Evolutionary conservation across 768 basidiomycete species (phyloP).

Genomic region (Pulveroboletus ravenelii): DNA sequence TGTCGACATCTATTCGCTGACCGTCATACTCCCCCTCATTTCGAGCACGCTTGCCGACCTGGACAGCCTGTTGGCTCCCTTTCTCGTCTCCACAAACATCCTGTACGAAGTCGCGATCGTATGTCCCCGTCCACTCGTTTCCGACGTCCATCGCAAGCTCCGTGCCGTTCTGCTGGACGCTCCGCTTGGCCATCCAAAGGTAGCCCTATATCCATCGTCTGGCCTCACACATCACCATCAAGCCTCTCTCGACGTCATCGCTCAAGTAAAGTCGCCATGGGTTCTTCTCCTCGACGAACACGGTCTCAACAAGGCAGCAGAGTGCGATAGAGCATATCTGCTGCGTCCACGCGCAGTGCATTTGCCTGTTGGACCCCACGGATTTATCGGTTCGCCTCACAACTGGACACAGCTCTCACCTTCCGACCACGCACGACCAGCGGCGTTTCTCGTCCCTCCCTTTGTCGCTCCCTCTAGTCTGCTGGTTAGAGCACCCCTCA

Average conservation of each 20-base stretch:
- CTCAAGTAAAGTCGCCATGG: conserved; percentile 43
- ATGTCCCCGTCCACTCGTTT: conserved; percentile 36
- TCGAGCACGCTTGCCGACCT: conserved; percentile 31
- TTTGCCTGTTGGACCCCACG: conserved; percentile 42
- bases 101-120: conserved; percentile 46
- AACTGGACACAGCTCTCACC: conserved; percentile 32
- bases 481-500: conserved; percentile 18
- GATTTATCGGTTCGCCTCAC: conserved; percentile 21
- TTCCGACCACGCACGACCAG: conserved; percentile 33
- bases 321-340: conserved; percentile 35
- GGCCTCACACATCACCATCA: conserved; percentile 15
- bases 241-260: conserved; percentile 34
- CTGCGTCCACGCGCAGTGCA: conserved; percentile 35
- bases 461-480: conserved; percentile 42
- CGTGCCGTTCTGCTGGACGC: conserved; percentile 30
- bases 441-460: conserved; percentile 56
- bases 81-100: conserved; percentile 34
- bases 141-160: conserved; percentile 34
- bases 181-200: conserved; percentile 35
- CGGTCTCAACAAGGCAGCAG: conserved; percentile 36
- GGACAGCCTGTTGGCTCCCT: conserved; percentile 32
- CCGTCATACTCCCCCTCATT: conserved; percentile 47
- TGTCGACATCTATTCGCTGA: conserved; percentile 34
- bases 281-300: conserved; percentile 48
- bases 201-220: conserved; percentile 37